These are phyloP conservation scores for Globisporangium middletonii DNA, from an alignment of 352 stramenopile species.

Conservation along the genomic window DNA sequence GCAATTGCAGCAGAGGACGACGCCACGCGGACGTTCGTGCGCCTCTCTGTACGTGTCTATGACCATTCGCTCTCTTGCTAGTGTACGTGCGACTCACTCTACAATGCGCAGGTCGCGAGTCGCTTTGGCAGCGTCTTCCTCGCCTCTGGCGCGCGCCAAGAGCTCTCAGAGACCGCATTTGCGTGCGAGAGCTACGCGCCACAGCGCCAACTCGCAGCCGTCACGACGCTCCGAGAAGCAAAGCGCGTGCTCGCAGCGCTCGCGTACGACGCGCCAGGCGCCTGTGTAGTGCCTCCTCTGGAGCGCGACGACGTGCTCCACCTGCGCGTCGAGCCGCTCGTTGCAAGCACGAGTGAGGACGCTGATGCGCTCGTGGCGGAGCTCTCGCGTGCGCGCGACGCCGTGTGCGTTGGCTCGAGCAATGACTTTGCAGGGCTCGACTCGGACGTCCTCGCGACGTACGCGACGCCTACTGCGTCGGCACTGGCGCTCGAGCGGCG, in stretches of 20 bases:
- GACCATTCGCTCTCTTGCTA: neutral
- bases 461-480: neutral
- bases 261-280: slow-evolving; percentile 11
- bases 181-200: slow-evolving; percentile 7
- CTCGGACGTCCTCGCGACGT: neutral
- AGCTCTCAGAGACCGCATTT: slow-evolving; percentile 20
- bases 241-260: slow-evolving; percentile 23
- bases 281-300: neutral
- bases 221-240: slow-evolving; percentile 22
- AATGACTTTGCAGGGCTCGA: no score
- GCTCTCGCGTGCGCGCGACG: neutral
- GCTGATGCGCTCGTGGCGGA: neutral
- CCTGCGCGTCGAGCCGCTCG: neutral
- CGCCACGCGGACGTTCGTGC: neutral
- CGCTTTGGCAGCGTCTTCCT: slow-evolving; percentile 18
- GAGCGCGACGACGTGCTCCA: slow-evolving; percentile 3
- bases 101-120: slow-evolving; percentile 17
- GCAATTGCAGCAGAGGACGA: neutral
- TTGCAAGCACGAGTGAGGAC: neutral
- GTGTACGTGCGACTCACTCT: neutral
- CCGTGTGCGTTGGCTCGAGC: neutral
- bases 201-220: slow-evolving; percentile 6
- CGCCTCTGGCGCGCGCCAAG: slow-evolving; percentile 1
- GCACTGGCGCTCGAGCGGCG: slow-evolving; percentile 3
- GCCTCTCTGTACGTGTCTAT: slow-evolving; percentile 5